Evolutionary conservation across 148 eudicot species (phyloP), one percentile per base, ranked within the genome.

Genomic region (Heliamphora exappendiculata): DNA sequence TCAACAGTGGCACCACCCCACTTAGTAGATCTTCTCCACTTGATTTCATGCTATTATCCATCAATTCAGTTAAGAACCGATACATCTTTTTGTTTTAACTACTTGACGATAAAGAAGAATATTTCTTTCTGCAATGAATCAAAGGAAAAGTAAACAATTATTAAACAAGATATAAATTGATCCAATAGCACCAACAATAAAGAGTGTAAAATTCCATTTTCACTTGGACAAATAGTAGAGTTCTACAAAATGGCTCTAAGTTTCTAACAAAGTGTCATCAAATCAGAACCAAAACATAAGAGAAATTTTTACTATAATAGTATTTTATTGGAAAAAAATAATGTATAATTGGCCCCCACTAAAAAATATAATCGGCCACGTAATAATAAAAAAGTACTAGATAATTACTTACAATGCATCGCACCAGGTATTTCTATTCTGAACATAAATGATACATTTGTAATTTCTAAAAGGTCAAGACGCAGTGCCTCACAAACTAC

Each of bases 1-100:
- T 87, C 81, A 90, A 33, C 77, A 90, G 75, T 6, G 91, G 94
- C n/a, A 84, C 28, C 22, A 88, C 84, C 2, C 85, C 91, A 81
- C 86, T 85, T 54, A 80, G 60, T 4, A 90, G 72, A 79, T 88
- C 86, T 45, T 82, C 86, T 28, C 78, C 74, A 8, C 75, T 67
- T 24, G 88, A 80, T 10, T 78, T 82, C 80, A 89, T 70, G 73
- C 31, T 42, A 34, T 60, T 76, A 31, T 69, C 81, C 45, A 17
- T 69, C 22, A 81, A 73, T 75, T 81, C 82, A 8, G n/a, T 62
- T 22, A 82, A 49, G 33, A 75, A 20, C 54, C 73, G 67, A 64
- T 62, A 82, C 88, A 85, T 85, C 62, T 28, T 65, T 60, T 41
- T 59, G n/a, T 31, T 70, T 13, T 54, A 13, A 67, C 37, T 4